These are phyloP conservation scores for Rugonectria rugulosa DNA, from an alignment of 2,329 filamentous ascomycete genomes.

Conservation along the genomic window DNA sequence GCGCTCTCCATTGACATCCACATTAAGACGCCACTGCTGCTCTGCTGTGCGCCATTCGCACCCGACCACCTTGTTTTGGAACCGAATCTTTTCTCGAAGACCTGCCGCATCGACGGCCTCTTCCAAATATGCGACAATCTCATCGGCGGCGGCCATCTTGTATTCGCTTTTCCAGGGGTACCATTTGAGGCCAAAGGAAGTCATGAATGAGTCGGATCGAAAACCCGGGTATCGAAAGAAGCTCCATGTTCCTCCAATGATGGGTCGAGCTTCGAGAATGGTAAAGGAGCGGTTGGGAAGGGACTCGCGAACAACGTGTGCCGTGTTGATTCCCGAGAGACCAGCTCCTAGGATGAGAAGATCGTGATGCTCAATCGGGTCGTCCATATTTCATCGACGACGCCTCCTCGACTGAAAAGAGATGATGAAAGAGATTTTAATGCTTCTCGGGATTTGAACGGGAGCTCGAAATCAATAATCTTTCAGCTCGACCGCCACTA, in stretches of 20 bases:
- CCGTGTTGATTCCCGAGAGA: conserved; percentile 77
- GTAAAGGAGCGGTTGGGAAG: conserved; percentile 65
- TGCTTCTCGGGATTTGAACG: neutral
- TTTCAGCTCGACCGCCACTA: too few species aligned
- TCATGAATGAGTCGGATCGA: conserved; percentile 70
- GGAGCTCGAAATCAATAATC: too few species aligned
- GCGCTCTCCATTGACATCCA: conserved; percentile 43
- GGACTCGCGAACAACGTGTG: conserved; percentile 68
- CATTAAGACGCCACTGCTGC: conserved; percentile 62
- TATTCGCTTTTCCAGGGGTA: conserved; percentile 68
- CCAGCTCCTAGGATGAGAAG: conserved; percentile 75
- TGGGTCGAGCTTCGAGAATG: conserved; percentile 71
- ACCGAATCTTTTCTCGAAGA: conserved; percentile 62
- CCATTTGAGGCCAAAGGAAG: conserved; percentile 73
- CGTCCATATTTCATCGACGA: too few species aligned
- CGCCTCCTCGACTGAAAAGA: too few species aligned
- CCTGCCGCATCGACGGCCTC: conserved; percentile 58
- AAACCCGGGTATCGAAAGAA: conserved; percentile 81
- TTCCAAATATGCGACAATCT: conserved; percentile 63
- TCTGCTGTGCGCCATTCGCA: conserved; percentile 63
- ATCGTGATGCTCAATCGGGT: conserved; percentile 48
- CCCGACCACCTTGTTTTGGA: conserved; percentile 55
- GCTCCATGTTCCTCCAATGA: conserved; percentile 79
- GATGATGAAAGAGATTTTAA: too few species aligned
- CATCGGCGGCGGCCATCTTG: conserved; percentile 59